A percentile compares a stretch with the other conserved stretches of the same genome.
Conservation (phyloP, 2,329 filamentous ascomycete genomes). For the Xylariaceae sp. region DNA sequence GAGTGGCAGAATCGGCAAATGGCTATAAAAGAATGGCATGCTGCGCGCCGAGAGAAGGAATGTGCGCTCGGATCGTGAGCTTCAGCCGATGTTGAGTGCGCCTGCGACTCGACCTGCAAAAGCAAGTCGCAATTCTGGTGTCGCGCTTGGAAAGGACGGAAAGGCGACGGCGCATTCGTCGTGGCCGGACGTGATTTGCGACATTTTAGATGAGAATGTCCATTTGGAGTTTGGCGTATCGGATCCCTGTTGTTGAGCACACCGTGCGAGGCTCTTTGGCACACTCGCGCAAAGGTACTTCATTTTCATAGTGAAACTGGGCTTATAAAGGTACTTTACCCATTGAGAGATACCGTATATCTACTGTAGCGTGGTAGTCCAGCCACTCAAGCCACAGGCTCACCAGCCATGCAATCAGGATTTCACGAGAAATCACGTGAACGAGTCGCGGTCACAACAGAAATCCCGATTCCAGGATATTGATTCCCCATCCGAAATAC, state of each 20-base stretch:
- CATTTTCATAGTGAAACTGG: neutral
- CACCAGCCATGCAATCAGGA: neutral
- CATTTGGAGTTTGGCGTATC: conserved; percentile 4
- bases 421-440: neutral
- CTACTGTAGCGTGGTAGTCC: neutral
- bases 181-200: conserved; percentile 12
- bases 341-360: neutral
- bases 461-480: neutral
- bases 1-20: conserved; percentile 3
- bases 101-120: conserved; percentile 13
- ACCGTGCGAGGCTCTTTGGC: neutral
- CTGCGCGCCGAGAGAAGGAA: conserved; percentile 1
- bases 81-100: neutral
- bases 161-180: conserved; percentile 6
- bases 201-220: conserved; percentile 14
- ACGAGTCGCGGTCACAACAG: no score
- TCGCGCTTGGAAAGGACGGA: neutral
- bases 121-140: conserved; percentile 4
- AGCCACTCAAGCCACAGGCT: neutral
- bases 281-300: no score
- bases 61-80: conserved; percentile 5
- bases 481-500: neutral
- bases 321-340: no score
- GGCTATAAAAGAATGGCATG: conserved; percentile 15
- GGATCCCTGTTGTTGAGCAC: conserved; percentile 1